Percentiles rank a stretch among this genome's conserved stretches.
Conservation (phyloP, 2,329 filamentous ascomycete species). For the Aureobasidium sp. region DNA sequence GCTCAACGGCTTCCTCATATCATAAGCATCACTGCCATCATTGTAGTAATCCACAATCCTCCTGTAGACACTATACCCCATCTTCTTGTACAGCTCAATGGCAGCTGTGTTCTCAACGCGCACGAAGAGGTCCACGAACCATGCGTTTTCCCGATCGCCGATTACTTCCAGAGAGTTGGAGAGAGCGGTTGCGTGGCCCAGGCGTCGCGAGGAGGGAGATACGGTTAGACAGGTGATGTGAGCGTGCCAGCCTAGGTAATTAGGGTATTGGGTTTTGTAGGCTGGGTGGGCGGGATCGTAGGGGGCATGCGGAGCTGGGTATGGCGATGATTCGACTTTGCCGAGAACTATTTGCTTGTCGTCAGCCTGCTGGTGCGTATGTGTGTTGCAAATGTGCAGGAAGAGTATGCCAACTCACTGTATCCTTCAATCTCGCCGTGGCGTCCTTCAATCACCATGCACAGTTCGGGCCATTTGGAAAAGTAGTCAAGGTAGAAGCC, state of each 20-base stretch:
- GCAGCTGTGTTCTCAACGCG: constrained; percentile 80
- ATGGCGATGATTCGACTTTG: constrained; percentile 77
- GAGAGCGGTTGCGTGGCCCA: constrained; percentile 79
- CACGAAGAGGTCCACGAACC: constrained; percentile 96
- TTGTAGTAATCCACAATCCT: constrained; percentile 89
- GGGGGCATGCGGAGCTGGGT: constrained; percentile 62
- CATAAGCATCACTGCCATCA: constrained; percentile 90
- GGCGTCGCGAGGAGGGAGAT: constrained; percentile 72
- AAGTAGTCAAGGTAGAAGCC: constrained; percentile 95
- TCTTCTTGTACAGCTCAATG: constrained; percentile 77
- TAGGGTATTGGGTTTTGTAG: constrained; percentile 35
- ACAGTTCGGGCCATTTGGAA: constrained; percentile 89
- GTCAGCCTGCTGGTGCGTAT: background rate
- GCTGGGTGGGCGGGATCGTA: constrained; percentile 49
- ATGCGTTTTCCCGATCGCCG: constrained; percentile 73
- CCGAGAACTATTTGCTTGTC: constrained; percentile 65
- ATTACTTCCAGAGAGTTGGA: constrained; percentile 73
- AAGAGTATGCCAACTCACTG: constrained; percentile 48
- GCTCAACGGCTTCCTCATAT: constrained; percentile 89
- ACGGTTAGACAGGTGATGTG: constrained; percentile 96
- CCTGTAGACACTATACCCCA: constrained; percentile 88
- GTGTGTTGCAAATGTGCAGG: background rate
- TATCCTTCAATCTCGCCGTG: constrained; percentile 90
- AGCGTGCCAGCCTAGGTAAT: constrained; percentile 98
- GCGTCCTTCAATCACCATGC: constrained; percentile 81